These are phyloP conservation scores for Stramenopiles sp. DNA, from an alignment of 352 stramenopile species.

Conservation along the genomic window DNA sequence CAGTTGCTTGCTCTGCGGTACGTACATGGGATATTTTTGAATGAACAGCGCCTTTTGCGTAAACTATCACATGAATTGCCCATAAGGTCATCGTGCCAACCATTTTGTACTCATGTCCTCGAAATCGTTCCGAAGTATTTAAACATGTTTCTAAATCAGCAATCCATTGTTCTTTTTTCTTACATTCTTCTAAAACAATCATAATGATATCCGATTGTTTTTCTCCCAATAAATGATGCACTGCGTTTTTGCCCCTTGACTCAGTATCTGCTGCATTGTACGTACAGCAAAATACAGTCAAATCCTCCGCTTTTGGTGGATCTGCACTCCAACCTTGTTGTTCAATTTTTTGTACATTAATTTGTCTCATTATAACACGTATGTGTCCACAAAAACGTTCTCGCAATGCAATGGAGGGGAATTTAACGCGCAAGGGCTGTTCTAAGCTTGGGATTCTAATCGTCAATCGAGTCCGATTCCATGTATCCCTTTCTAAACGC, in stretches of 20 bases:
- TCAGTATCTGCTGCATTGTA: too few species aligned
- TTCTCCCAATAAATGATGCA: too few species aligned
- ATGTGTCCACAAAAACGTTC: slow-evolving; percentile 1
- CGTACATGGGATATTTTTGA: slow-evolving; percentile 12
- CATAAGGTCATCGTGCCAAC: slow-evolving; percentile 16
- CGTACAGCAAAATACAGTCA: too few species aligned
- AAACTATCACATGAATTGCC: slow-evolving; percentile 22
- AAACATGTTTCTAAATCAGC: background rate
- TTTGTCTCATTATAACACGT: background rate
- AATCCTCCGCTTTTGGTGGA: too few species aligned
- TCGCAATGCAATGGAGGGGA: background rate
- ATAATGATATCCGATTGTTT: too few species aligned
- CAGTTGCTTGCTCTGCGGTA: slow-evolving; percentile 17
- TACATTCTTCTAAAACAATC: too few species aligned
- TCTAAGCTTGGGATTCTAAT: too few species aligned
- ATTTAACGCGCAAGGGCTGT: background rate
- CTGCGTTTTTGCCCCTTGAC: too few species aligned
- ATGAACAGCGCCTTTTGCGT: slow-evolving; percentile 13
- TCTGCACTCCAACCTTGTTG: too few species aligned
- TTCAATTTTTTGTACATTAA: background rate
- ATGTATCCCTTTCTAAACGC: too few species aligned
- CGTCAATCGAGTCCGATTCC: too few species aligned
- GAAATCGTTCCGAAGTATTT: background rate
- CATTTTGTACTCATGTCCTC: slow-evolving; percentile 12
- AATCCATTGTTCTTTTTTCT: too few species aligned